A percentile compares a stretch with the other conserved stretches of the same genome.
Conservation (phyloP, 2,329 filamentous ascomycete genomes). For the Helminthosporium solani region DNA sequence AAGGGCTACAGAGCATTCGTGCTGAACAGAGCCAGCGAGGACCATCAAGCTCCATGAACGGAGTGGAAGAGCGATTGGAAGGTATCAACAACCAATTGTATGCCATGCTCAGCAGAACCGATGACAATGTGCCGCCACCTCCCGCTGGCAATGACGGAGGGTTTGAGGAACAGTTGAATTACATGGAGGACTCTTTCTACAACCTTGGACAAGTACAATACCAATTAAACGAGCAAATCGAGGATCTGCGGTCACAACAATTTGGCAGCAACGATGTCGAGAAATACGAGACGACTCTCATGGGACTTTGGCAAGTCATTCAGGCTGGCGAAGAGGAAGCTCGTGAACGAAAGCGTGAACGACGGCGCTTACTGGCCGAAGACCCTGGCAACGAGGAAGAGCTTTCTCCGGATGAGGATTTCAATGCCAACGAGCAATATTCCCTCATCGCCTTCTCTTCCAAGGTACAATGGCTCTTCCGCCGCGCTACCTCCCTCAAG, state of each 20-base stretch:
- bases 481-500: constrained; percentile 72
- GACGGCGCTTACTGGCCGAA: constrained; percentile 45
- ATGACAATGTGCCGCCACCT: constrained; percentile 56
- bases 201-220: constrained; percentile 41
- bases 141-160: constrained; percentile 59
- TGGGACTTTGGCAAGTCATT: constrained; percentile 56
- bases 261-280: constrained; percentile 22
- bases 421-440: constrained; percentile 62
- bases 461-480: constrained; percentile 77
- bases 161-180: constrained; percentile 66
- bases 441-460: constrained; percentile 73
- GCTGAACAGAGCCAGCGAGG: constrained; percentile 51
- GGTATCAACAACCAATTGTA: constrained; percentile 65
- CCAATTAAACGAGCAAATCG: constrained; percentile 30
- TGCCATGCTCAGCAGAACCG: constrained; percentile 44
- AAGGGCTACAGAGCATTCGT: constrained; percentile 61
- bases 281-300: constrained; percentile 54
- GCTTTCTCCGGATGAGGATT: constrained; percentile 62
- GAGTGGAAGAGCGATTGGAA: constrained; percentile 44
- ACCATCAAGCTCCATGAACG: constrained; percentile 15
- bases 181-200: constrained; percentile 63
- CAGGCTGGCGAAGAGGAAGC: constrained; percentile 45
- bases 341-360: constrained; percentile 40
- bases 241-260: constrained; percentile 24
- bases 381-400: constrained; percentile 61